These are phyloP conservation scores for Dichotomopilus funicola DNA, from an alignment of 2,329 filamentous ascomycete species.

Conservation along the genomic window DNA sequence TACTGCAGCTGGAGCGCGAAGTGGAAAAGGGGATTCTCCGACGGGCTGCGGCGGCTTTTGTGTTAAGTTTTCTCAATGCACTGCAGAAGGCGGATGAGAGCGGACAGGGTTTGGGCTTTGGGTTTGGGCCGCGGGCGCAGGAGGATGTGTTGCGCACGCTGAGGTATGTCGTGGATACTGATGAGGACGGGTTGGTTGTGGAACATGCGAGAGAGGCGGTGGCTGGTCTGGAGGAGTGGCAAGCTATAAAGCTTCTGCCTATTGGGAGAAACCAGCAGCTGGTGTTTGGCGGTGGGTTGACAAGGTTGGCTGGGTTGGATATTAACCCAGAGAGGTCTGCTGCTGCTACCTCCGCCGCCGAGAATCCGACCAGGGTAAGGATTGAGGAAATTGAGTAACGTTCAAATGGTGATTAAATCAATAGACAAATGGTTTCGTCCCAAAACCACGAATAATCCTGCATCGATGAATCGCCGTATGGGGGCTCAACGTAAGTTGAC, in stretches of 20 bases:
- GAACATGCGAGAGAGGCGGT: constrained; percentile 61
- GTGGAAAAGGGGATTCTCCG: constrained; percentile 58
- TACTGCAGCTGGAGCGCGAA: constrained; percentile 56
- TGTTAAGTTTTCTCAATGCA: constrained; percentile 56
- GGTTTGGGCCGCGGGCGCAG: constrained; percentile 48
- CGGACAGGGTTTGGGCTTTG: constrained; percentile 44
- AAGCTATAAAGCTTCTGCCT: constrained; percentile 35
- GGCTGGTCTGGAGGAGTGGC: constrained; percentile 59
- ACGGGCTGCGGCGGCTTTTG: constrained; percentile 57
- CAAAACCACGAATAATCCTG: no score
- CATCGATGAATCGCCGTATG: no score
- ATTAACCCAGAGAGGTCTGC: constrained; percentile 29
- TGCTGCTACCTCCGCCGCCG: neutral
- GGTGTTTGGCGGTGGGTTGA: constrained; percentile 14
- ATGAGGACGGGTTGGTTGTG: constrained; percentile 61
- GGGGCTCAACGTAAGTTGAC: no score
- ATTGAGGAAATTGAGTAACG: constrained; percentile 58
- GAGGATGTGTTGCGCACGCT: constrained; percentile 57
- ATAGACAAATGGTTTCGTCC: no score
- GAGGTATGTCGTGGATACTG: constrained; percentile 56
- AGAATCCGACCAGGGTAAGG: constrained; percentile 30
- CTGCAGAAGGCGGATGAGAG: constrained; percentile 47
- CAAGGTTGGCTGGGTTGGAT: constrained; percentile 38
- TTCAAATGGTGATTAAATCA: no score
- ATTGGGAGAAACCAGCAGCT: constrained; percentile 10